These are phyloP conservation scores for Davidsoniella neocaledoniae DNA, from an alignment of 2,329 filamentous ascomycete species.

Conservation along the genomic window DNA sequence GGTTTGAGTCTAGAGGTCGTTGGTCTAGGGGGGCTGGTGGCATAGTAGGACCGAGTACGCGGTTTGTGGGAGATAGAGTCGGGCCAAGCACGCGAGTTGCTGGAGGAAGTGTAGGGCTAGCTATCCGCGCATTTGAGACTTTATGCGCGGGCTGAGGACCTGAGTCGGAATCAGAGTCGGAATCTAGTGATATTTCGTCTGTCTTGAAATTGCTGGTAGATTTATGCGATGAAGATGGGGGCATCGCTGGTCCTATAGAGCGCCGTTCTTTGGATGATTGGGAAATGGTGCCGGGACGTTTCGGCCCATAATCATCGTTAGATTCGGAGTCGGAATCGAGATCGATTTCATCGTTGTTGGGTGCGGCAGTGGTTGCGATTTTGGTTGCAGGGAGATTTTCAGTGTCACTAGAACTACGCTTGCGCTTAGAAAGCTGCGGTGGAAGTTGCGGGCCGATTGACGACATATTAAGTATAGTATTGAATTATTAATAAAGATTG, in stretches of 20 bases:
- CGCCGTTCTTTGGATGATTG: conserved; percentile 6
- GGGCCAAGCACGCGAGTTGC: conserved; percentile 13
- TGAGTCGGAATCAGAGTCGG: conserved; percentile 21
- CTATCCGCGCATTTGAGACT: conserved; percentile 13
- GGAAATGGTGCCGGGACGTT: conserved; percentile 16
- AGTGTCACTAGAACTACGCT: conserved; percentile 32
- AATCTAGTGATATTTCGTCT: conserved; percentile 23
- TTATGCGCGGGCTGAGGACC: conserved; percentile 18
- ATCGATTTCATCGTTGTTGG: conserved; percentile 25
- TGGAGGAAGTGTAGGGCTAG: conserved; percentile 17
- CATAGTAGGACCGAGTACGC: conserved; percentile 17
- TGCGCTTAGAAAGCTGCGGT: conserved; percentile 47
- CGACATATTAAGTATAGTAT: conserved; percentile 33
- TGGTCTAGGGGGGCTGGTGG: conserved; percentile 27
- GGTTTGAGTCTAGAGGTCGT: conserved; percentile 12
- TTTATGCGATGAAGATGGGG: conserved; percentile 11
- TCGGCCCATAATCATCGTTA: conserved; percentile 27
- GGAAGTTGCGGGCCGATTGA: conserved; percentile 56
- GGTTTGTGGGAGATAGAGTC: conserved; percentile 15
- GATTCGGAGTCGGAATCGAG: conserved; percentile 24
- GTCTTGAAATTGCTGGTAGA: conserved; percentile 12
- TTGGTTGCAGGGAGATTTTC: conserved; percentile 28
- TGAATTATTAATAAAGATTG: too few relatives aligned
- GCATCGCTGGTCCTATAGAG: conserved; percentile 17
- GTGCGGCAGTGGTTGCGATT: conserved; percentile 16